Evolutionary conservation across 2,329 filamentous ascomycete species (phyloP).

Genomic region (Tolypocladium tundrense): DNA sequence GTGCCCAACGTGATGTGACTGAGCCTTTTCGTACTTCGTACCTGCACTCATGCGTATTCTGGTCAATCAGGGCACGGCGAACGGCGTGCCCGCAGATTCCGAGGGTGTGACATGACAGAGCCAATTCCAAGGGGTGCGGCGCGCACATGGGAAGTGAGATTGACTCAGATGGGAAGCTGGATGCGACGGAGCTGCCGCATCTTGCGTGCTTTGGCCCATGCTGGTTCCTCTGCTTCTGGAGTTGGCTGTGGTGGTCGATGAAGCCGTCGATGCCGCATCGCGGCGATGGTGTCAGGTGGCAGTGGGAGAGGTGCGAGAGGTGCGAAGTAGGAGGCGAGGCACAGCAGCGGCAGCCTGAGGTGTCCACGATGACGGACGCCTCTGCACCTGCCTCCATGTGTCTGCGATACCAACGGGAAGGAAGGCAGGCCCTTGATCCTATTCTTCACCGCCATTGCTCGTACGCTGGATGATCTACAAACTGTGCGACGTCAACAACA

Average conservation of each 20-base stretch:
- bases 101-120: neutral
- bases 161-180: constrained; percentile 7
- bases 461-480: neutral
- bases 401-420: neutral
- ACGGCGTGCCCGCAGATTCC: neutral
- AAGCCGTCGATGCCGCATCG: neutral
- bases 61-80: neutral
- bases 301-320: neutral
- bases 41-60: neutral
- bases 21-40: neutral
- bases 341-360: neutral
- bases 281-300: neutral
- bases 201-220: neutral
- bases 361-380: neutral
- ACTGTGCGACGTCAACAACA: neutral
- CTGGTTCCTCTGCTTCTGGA: neutral
- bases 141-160: constrained; percentile 10
- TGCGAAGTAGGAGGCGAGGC: neutral
- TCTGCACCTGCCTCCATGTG: neutral
- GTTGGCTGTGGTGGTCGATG: neutral
- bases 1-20: neutral
- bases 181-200: constrained; percentile 3
- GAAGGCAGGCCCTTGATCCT: neutral
- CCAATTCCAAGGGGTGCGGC: neutral
- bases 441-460: neutral